phyloP scores from a whole-genome alignment of 2,329 filamentous ascomycete genomes.

The Hypoxylon sp. region DNA sequence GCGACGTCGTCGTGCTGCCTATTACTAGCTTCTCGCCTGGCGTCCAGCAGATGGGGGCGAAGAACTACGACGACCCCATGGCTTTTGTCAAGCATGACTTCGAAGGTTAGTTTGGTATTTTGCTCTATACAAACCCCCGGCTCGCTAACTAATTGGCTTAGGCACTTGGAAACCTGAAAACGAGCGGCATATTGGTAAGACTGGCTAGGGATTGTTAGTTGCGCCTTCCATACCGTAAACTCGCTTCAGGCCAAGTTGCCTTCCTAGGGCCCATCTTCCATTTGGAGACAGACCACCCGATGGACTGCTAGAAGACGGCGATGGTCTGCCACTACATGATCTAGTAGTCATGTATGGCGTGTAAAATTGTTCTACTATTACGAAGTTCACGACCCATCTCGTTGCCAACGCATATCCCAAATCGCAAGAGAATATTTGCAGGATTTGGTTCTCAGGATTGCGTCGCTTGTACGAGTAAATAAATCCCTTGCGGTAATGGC shows the following conservation, averaged over 20 bases:
- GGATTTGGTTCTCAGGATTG: constrained; percentile 10
- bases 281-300: constrained; percentile 1
- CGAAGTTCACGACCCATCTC: constrained; percentile 34
- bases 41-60: constrained; percentile 91
- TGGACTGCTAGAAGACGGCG: constrained; percentile 6
- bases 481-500: constrained; percentile 9
- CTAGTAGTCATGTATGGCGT: constrained; percentile 19
- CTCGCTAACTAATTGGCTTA: constrained; percentile 52
- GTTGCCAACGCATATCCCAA: constrained; percentile 20
- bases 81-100: constrained; percentile 98
- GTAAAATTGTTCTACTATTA: constrained; percentile 33
- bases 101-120: constrained; percentile 77
- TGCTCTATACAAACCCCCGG: not conserved
- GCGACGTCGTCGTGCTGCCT: constrained; percentile 91
- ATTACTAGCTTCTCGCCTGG: constrained; percentile 98
- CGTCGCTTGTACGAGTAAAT: not conserved
- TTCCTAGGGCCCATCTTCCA: not conserved
- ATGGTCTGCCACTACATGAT: constrained; percentile 9
- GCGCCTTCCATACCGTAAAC: constrained; percentile 39
- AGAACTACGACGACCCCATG: constrained; percentile 90
- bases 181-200: constrained; percentile 75
- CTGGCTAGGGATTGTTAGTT: constrained; percentile 45
- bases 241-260: constrained; percentile 10
- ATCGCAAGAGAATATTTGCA: constrained; percentile 2
- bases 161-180: constrained; percentile 82